phyloP scores from a whole-genome alignment of 73 alveolate species.

The Paramecium tetraurelia region DNA sequence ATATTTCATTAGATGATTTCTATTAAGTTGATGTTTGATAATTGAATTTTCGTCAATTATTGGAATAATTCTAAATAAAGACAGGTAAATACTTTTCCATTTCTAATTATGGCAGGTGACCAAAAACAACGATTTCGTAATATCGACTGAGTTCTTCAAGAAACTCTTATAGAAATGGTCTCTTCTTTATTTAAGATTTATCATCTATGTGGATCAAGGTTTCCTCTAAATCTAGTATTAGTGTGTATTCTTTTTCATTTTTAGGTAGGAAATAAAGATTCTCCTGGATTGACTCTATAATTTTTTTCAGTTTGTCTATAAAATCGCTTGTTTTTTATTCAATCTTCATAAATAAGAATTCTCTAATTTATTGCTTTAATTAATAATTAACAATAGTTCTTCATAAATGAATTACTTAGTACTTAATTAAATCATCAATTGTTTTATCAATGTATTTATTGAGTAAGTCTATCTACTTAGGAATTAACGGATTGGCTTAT shows the following conservation, averaged over 20 bases:
- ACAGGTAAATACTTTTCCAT: constrained; percentile 61
- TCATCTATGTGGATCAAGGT: constrained; percentile 80
- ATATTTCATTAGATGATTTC: constrained; percentile 76
- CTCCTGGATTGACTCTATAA: background rate
- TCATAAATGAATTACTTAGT: background rate
- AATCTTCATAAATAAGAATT: background rate
- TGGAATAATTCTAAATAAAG: constrained; percentile 57
- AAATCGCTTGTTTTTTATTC: background rate
- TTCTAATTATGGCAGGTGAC: constrained; percentile 81
- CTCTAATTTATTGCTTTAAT: background rate
- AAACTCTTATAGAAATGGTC: constrained; percentile 83
- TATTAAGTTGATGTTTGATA: constrained; percentile 76
- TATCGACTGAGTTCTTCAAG: constrained; percentile 72
- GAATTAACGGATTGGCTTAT: background rate
- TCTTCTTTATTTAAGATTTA: background rate
- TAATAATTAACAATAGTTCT: background rate
- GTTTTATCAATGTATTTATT: constrained; percentile 6
- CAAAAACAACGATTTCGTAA: constrained; percentile 84
- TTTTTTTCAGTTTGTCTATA: background rate
- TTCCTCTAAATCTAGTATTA: constrained; percentile 89
- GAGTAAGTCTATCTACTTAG: background rate
- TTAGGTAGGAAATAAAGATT: background rate
- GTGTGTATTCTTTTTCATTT: constrained; percentile 63
- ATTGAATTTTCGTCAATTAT: constrained; percentile 61
- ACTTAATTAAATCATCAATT: constrained; percentile 8